Conservation (phyloP, 176 grass and related monocot genomes). For the Olyra latifolia region DNA sequence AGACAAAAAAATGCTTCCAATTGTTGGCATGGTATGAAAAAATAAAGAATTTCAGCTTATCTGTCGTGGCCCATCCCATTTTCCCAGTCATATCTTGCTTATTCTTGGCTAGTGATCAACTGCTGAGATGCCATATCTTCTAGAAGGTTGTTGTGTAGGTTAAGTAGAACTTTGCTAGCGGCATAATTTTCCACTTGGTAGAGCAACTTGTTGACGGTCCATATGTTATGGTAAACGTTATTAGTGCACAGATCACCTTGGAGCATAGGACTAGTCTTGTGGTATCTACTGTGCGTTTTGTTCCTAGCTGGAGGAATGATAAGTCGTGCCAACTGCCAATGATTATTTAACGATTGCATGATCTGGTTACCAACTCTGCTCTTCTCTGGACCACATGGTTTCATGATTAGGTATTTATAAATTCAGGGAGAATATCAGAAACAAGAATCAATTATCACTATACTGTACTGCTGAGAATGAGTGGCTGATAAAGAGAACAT, state of each 20-base stretch:
- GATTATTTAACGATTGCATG: neutral
- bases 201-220: neutral
- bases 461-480: conserved; percentile 8
- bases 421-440: neutral
- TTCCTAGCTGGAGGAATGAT: neutral
- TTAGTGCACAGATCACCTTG: neutral
- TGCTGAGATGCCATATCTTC: neutral
- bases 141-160: neutral
- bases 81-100: neutral
- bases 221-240: neutral
- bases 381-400: neutral
- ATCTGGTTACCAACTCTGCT: conserved; percentile 9
- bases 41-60: neutral
- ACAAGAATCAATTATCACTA: neutral
- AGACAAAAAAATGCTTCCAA: neutral
- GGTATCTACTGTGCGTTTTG: neutral
- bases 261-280: neutral
- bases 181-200: neutral
- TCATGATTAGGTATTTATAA: neutral
- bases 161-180: neutral
- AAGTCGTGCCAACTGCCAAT: neutral
- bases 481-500: neutral
- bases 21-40: neutral
- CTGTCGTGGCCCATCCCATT: neutral
- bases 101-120: conserved; percentile 2